A percentile compares a stretch with the other conserved stretches of the same genome.
Evolutionary conservation across 371 early-diverging fungal species (phyloP).

Genomic region (Nematocida minor): DNA sequence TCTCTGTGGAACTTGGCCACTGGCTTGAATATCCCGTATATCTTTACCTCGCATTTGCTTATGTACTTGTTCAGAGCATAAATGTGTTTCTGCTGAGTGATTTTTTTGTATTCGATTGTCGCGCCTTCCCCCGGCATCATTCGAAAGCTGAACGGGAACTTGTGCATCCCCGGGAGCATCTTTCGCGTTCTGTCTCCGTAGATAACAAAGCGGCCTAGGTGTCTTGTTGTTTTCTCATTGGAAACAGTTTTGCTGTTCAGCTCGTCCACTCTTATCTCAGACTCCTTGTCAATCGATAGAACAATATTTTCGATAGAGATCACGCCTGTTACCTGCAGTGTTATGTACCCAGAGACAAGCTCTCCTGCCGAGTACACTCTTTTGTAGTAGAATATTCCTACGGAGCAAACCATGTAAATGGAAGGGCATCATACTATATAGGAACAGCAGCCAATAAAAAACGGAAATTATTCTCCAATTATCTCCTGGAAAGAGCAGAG

Average conservation of each 20-base stretch:
- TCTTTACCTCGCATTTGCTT: constrained; percentile 38
- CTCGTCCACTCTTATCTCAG: constrained; percentile 37
- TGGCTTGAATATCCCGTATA: constrained; percentile 50
- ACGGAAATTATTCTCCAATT: not conserved
- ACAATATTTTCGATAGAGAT: constrained; percentile 27
- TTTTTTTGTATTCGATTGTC: constrained; percentile 42
- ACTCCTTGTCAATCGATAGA: constrained; percentile 36
- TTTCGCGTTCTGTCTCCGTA: constrained; percentile 1
- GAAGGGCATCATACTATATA: not conserved
- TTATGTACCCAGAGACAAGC: constrained; percentile 30
- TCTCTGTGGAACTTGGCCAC: constrained; percentile 4
- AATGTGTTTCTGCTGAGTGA: constrained; percentile 2
- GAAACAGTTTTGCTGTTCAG: not conserved
- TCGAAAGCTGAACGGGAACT: constrained; percentile 48
- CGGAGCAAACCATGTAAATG: constrained; percentile 7
- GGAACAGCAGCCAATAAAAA: not conserved
- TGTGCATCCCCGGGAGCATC: constrained; percentile 31
- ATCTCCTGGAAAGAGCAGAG: no score
- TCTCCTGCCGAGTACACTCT: constrained; percentile 32
- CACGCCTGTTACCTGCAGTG: constrained; percentile 24
- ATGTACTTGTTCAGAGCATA: constrained; percentile 33
- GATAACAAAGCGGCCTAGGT: constrained; percentile 44
- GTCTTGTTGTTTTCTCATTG: constrained; percentile 36
- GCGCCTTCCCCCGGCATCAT: constrained; percentile 35
- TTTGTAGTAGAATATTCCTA: constrained; percentile 43